Evolutionary conservation across 2,329 filamentous ascomycete species (phyloP).

Genomic region (Trichoderma koningii): DNA sequence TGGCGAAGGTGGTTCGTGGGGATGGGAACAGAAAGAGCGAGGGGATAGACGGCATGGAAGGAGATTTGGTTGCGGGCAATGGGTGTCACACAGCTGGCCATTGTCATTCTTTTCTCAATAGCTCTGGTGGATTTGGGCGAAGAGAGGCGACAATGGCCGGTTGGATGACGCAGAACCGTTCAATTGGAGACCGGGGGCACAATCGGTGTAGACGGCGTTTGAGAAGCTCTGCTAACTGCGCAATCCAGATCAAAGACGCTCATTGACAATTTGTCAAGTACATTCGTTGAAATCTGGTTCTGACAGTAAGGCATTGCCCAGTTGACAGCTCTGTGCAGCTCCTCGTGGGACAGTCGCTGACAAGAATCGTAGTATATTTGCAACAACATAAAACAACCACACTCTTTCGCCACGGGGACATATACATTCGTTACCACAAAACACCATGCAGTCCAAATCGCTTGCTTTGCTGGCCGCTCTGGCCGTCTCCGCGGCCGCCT

Average conservation of each 20-base stretch:
- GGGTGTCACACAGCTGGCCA: neutral
- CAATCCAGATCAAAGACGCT: constrained; percentile 43
- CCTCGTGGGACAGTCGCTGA: neutral
- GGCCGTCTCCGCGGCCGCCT: constrained; percentile 50
- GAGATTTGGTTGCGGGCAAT: neutral
- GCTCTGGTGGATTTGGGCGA: neutral
- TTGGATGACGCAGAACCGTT: neutral
- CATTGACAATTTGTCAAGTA: constrained; percentile 60
- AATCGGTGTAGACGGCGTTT: neutral
- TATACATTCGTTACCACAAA: constrained; percentile 31
- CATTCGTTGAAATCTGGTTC: constrained; percentile 55
- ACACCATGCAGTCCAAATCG: constrained; percentile 53
- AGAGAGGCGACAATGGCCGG: neutral
- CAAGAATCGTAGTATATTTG: constrained; percentile 24
- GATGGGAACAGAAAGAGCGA: neutral
- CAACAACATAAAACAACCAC: constrained; percentile 17
- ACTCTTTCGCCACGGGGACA: constrained; percentile 27
- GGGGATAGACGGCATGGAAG: neutral
- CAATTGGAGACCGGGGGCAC: neutral
- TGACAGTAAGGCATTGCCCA: constrained; percentile 48
- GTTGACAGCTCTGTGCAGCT: neutral
- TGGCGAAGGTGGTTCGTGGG: neutral
- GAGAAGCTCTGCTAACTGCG: constrained; percentile 5
- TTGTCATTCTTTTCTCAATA: neutral
- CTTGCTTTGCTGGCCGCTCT: constrained; percentile 52